These are phyloP conservation scores for Fusarium stilboides DNA, from an alignment of 2,329 filamentous ascomycete species.

Conservation along the genomic window DNA sequence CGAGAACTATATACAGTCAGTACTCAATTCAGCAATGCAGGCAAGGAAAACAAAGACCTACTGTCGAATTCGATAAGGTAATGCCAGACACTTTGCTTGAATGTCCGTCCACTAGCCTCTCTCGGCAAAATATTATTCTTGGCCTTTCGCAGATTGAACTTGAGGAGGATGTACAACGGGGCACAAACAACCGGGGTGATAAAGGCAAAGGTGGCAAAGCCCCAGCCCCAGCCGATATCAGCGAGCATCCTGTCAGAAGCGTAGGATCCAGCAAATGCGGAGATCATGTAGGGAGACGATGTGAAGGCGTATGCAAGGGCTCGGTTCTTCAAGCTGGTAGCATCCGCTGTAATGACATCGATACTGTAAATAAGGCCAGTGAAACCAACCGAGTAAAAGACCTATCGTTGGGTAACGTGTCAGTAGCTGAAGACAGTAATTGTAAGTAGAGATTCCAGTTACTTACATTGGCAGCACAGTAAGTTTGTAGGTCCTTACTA, in stretches of 20 bases:
- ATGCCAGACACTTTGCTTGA: constrained; percentile 63
- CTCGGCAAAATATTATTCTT: constrained; percentile 60
- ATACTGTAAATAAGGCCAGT: constrained; percentile 23
- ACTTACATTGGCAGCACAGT: constrained; percentile 66
- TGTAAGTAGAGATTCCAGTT: rapidly evolving
- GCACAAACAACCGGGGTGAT: constrained; percentile 67
- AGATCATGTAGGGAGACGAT: constrained; percentile 63
- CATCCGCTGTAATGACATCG: constrained; percentile 25
- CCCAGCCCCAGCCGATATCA: constrained; percentile 56
- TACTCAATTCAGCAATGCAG: neutral
- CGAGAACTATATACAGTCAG: constrained; percentile 55
- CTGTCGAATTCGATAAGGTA: constrained; percentile 73
- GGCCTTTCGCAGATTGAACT: constrained; percentile 70
- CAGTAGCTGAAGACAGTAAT: neutral
- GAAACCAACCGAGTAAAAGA: constrained; percentile 23
- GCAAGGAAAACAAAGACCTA: constrained; percentile 21
- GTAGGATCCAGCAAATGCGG: constrained; percentile 57
- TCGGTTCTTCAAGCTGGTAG: constrained; percentile 22
- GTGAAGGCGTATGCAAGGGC: constrained; percentile 56
- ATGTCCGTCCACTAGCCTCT: constrained; percentile 60
- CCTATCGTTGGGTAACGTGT: neutral
- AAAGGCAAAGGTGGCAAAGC: constrained; percentile 74
- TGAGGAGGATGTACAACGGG: constrained; percentile 69
- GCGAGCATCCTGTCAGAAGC: constrained; percentile 50
- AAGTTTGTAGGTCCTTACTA: constrained; percentile 58